Evolutionary conservation across 2,329 filamentous ascomycete species (phyloP), one percentile per base, ranked within the genome.

Genomic region (Alternaria sp.): DNA sequence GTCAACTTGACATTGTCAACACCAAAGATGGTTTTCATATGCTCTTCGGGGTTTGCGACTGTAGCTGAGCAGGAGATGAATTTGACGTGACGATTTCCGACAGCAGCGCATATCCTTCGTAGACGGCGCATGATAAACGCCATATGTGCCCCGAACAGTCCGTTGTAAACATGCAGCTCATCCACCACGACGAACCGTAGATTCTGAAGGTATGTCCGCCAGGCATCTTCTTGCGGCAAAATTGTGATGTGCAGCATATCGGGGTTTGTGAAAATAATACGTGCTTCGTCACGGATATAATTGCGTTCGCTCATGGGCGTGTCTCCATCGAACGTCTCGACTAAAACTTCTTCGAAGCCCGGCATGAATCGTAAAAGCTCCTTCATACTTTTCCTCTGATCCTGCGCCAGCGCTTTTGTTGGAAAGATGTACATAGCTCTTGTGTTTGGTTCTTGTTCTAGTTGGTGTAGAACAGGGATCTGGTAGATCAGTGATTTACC

Each of bases 401-500:
- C 95, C 76, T 99, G 95, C 0, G 95, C 94, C 16, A 99, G 81
- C 1, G 95, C 95, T 80, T 99, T 99, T 0, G 95, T 99, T 0
- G 95, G 95, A 63, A 99, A 99, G 36, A 99, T 97, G 76, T 97
- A 98, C 89, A 99, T 93, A 3, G 95, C 95, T 69, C 95, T 85
- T 9, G 92, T 92, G 57, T 89, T 84, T 2, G 79, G 81, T 71
- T 98, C 91, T 54, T 87, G 83, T 77, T 99, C 94, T 2, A 99
- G 82, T 51, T 92, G 91, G 74, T 97, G 89, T 11, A 99, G 81
- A 45, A 99, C 93, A 0, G 95, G 95, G 16, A 99, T 86, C 73
- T 99, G 95, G 74, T 98, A 99, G 63, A 99, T 97, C n/a, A 99
- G 82, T 6, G 93, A 97, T 78, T 99, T 99, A 11, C 95, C 95